These are phyloP conservation scores for Filobasidium wieringae DNA, from an alignment of 768 basidiomycete species.

Conservation along the genomic window DNA sequence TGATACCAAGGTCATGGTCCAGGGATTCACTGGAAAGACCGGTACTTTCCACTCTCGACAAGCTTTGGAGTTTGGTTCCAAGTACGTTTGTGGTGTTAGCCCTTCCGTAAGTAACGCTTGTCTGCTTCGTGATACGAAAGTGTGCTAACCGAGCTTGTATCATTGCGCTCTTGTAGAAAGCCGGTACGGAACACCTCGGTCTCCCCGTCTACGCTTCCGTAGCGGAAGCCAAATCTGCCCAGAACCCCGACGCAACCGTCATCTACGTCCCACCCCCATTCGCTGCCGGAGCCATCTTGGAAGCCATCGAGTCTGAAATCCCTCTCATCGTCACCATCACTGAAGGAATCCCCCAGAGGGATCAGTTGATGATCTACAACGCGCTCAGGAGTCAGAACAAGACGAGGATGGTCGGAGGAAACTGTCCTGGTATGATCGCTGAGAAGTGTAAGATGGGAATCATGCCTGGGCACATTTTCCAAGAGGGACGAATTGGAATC, in stretches of 20 bases:
- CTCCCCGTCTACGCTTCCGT: slow-evolving; percentile 89
- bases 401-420: slow-evolving; percentile 92
- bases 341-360: slow-evolving; percentile 93
- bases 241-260: slow-evolving; percentile 81
- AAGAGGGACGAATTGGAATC: slow-evolving; percentile 78
- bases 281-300: slow-evolving; percentile 93
- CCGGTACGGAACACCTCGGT: slow-evolving; percentile 86
- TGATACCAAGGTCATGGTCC: slow-evolving; percentile 81
- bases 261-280: slow-evolving; percentile 96
- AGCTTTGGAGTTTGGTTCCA: slow-evolving; percentile 87
- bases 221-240: slow-evolving; percentile 78
- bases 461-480: slow-evolving; percentile 90
- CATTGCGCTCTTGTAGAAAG: slow-evolving; percentile 71
- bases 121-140: neutral
- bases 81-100: slow-evolving; percentile 88
- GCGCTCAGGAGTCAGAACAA: slow-evolving; percentile 87
- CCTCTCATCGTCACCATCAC: slow-evolving; percentile 95
- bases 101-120: slow-evolving; percentile 42
- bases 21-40: slow-evolving; percentile 80
- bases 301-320: slow-evolving; percentile 98
- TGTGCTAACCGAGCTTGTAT: neutral
- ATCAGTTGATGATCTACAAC: slow-evolving; percentile 90
- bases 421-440: slow-evolving; percentile 97
- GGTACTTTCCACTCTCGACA: slow-evolving; percentile 94
- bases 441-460: slow-evolving; percentile 99